These are phyloP conservation scores for Euphorbia corollata DNA, from an alignment of 441 rosid genomes.

Conservation along the genomic window DNA sequence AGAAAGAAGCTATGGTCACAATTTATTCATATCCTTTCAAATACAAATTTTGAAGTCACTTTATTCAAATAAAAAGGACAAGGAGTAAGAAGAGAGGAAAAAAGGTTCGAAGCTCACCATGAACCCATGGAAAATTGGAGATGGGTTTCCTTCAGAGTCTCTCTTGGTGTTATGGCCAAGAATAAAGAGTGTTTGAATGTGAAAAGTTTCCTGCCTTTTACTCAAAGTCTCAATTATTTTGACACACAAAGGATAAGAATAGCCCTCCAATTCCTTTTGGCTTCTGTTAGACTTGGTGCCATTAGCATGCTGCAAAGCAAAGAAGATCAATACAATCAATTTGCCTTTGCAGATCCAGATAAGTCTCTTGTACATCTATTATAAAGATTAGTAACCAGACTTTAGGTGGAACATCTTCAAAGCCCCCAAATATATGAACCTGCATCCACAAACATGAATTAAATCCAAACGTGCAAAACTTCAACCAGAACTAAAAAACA, in stretches of 20 bases:
- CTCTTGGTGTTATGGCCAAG: slow-evolving; percentile 63
- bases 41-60: background rate
- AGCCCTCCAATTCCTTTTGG: slow-evolving; percentile 34
- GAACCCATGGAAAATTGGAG: slow-evolving; percentile 61
- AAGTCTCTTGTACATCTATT: slow-evolving; percentile 21
- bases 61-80: background rate
- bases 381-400: slow-evolving; percentile 34
- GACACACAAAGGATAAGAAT: slow-evolving; percentile 59
- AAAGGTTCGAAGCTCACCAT: slow-evolving; percentile 41
- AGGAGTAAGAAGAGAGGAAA: background rate
- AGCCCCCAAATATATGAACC: slow-evolving; percentile 83
- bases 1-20: background rate
- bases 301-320: slow-evolving; percentile 51
- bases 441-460: slow-evolving; percentile 27
- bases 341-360: slow-evolving; percentile 16
- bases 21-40: background rate
- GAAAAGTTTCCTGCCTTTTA: slow-evolving; percentile 60
- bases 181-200: slow-evolving; percentile 50
- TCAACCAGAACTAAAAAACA: no score
- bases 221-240: slow-evolving; percentile 54
- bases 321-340: slow-evolving; percentile 14
- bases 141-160: slow-evolving; percentile 50
- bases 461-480: slow-evolving; percentile 3
- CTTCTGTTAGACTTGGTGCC: slow-evolving; percentile 22
- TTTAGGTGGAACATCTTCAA: slow-evolving; percentile 49